phyloP scores from a whole-genome alignment of 305 asterid species.

The Fraxinus paxiana region DNA sequence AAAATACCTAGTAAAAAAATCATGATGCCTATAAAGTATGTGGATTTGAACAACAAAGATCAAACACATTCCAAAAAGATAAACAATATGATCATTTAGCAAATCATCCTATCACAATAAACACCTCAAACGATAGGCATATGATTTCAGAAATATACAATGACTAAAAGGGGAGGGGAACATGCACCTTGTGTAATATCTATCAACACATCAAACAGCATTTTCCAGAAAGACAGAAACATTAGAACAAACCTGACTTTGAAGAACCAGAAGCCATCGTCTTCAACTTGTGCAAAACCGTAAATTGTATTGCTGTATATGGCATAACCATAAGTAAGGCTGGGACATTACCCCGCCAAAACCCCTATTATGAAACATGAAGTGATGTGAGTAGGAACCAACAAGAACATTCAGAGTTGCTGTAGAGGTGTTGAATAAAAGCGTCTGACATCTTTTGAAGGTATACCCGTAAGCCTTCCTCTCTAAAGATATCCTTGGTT shows the following conservation, averaged over 20 bases:
- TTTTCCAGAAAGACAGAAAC: neutral
- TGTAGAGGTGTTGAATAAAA: neutral
- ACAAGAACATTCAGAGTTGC: neutral
- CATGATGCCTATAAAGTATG: neutral
- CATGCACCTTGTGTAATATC: neutral
- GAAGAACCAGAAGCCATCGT: constrained; percentile 82
- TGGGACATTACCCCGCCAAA: constrained; percentile 98
- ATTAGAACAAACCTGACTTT: constrained; percentile 57
- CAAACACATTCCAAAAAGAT: neutral
- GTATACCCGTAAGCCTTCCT: constrained; percentile 80
- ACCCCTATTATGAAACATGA: constrained; percentile 45
- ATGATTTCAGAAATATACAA: neutral
- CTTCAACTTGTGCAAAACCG: constrained; percentile 75
- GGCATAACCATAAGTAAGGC: constrained; percentile 97
- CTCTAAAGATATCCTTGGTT: constrained; percentile 78
- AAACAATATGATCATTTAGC: neutral
- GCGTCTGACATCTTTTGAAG: neutral
- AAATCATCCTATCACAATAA: neutral
- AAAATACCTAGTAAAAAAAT: neutral
- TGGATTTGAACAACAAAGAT: constrained; percentile 5
- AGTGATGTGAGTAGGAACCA: neutral
- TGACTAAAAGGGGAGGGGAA: neutral
- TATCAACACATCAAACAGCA: neutral
- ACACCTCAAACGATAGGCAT: neutral
- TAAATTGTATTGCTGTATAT: constrained; percentile 83